phyloP scores from a whole-genome alignment of 2,329 filamentous ascomycete species.

The Fusarium nelsonii region DNA sequence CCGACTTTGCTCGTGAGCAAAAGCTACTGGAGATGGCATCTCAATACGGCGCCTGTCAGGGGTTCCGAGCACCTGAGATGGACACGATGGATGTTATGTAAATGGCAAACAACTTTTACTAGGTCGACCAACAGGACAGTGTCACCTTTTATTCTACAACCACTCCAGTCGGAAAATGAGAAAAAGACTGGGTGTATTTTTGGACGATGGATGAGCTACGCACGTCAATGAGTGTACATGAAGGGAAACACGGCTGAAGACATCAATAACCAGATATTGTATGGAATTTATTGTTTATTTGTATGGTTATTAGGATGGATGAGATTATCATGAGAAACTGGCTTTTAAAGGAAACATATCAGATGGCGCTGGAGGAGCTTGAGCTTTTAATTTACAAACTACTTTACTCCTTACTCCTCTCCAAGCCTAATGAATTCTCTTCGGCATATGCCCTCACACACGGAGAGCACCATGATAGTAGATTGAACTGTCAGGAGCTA shows the following conservation, averaged over 20 bases:
- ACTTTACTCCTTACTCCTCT: conserved; percentile 32
- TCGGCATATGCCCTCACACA: conserved; percentile 39
- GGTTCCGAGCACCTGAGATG: conserved; percentile 58
- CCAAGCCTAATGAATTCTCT: conserved; percentile 10
- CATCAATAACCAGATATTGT: conserved; percentile 27
- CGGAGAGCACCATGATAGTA: conserved; percentile 26
- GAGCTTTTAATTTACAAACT: conserved; percentile 39
- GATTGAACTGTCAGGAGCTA: conserved; percentile 43
- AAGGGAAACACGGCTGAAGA: conserved; percentile 7
- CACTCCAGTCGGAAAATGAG: conserved; percentile 19
- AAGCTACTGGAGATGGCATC: conserved; percentile 72
- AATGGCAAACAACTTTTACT: conserved; percentile 19
- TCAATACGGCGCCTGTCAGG: conserved; percentile 74
- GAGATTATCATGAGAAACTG: conserved; percentile 29
- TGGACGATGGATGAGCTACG: conserved; percentile 13
- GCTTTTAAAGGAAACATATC: conserved; percentile 23
- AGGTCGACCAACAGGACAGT: conserved; percentile 33
- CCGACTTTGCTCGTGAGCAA: conserved; percentile 62
- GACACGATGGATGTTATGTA: conserved; percentile 64
- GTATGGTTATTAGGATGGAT: conserved; percentile 27
- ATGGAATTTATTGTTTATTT: conserved; percentile 30
- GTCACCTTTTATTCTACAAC: conserved; percentile 20
- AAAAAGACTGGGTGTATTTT: conserved; percentile 5
- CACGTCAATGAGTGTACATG: conserved; percentile 1
- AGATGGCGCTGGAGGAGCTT: conserved; percentile 37